A percentile compares a stretch with the other conserved stretches of the same genome.
Evolutionary conservation across 441 rosid genomes (phyloP).

Genomic region (Populus hybrid): DNA sequence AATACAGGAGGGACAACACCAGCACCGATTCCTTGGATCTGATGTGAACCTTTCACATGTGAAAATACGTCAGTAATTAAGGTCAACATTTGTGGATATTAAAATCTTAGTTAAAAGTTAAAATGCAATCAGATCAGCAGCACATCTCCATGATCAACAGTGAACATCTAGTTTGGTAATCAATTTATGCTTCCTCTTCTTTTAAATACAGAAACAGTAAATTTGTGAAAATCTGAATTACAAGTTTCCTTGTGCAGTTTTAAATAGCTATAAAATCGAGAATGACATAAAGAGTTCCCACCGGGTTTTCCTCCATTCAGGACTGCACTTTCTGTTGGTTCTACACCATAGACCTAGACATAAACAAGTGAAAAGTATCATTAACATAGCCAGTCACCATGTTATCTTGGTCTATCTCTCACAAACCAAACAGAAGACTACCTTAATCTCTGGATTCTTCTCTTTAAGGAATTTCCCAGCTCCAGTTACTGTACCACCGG

Average conservation of each 20-base stretch:
- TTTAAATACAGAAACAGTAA: not conserved
- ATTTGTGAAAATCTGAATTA: not conserved
- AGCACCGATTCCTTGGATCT: conserved; percentile 57
- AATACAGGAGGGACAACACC: conserved; percentile 42
- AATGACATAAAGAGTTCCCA: conserved; percentile 14
- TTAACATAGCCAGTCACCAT: not conserved
- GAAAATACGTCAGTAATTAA: not conserved
- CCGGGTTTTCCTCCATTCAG: conserved; percentile 68
- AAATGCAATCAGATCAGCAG: not conserved
- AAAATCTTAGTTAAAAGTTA: not conserved
- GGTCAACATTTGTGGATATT: not conserved
- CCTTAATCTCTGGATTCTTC: conserved; percentile 59
- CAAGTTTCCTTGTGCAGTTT: not conserved
- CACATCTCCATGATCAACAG: not conserved
- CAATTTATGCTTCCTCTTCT: not conserved
- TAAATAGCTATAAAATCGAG: not conserved
- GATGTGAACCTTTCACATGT: conserved; percentile 35
- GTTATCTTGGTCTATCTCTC: conserved; percentile 38
- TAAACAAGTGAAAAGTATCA: not conserved
- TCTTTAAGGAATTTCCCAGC: conserved; percentile 61
- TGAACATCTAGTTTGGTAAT: not conserved
- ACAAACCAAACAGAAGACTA: conserved; percentile 11
- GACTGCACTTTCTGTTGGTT: conserved; percentile 72
- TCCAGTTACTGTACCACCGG: conserved; percentile 69
- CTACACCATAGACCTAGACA: conserved; percentile 59